Evolutionary conservation across 2,329 filamentous ascomycete genomes (phyloP), one percentile per base, ranked within the genome.

Genomic region (Alternaria postmessia): DNA sequence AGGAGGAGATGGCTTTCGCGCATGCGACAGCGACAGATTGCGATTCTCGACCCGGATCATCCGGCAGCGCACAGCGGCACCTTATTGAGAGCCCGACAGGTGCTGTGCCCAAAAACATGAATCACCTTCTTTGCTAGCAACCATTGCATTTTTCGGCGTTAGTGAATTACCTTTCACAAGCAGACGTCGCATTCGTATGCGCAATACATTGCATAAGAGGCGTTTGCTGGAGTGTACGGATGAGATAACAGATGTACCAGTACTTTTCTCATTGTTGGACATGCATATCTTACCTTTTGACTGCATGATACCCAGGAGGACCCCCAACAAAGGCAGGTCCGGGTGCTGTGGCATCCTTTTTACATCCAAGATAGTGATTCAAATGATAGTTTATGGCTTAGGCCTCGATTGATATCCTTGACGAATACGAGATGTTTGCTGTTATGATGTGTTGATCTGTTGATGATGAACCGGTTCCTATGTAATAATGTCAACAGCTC

Each of bases 241-340:
- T 30, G 34, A 36, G 43, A 55, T 39, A 38, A 46, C 16, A 36
- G 36, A 47, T 68, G 65, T 71, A 67, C 58, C 43, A 58, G 47
- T 66, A 69, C 57, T 51, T 57, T 54, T 36, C 57, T 59, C 49
- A 47, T 47, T 56, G 38, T 51, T 59, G 58, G 61, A 58, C 60
- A 61, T 70, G 53, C 53, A 63, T 58, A 34, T 64, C 57, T 43
- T 62, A 59, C 61, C 55, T 63, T 58, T 61, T 48, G 58, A 56
- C 61, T 72, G 68, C 69, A 70, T 69, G 71, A 75, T 77, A 76
- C 69, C 74, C 69, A 48, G 60, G 62, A 54, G 39, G 53, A 57
- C 47, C 51, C 48, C 59, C 61, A 61, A 64, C 66, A 44, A 48
- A 47, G 51, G 32, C 49, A 54, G 51, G 36, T 24, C 8, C 53